Percentiles rank a stretch among this genome's conserved stretches.
Conservation (phyloP, 2,329 filamentous ascomycete species). For the Aspergillus pseudoviridinutans region DNA sequence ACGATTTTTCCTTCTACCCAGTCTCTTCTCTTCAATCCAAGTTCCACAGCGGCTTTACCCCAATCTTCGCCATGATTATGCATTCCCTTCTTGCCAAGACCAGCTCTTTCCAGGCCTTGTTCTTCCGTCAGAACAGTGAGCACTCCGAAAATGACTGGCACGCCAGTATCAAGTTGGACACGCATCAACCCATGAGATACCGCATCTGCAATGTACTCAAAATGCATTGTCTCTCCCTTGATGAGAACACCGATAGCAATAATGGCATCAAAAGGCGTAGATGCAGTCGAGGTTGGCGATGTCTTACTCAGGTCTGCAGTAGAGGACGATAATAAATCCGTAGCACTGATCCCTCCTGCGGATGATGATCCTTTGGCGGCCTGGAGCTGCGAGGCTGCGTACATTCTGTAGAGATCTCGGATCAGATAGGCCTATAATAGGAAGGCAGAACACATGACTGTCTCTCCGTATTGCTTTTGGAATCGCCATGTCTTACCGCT, state of each 20-base stretch:
- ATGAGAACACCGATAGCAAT: slow-evolving; percentile 95
- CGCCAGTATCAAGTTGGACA: slow-evolving; percentile 80
- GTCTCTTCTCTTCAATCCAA: slow-evolving; percentile 79
- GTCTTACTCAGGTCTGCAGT: slow-evolving; percentile 62
- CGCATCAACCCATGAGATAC: slow-evolving; percentile 92
- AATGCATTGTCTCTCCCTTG: slow-evolving; percentile 99
- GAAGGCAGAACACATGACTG: background rate
- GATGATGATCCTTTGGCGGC: slow-evolving; percentile 53
- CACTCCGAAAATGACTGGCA: slow-evolving; percentile 88
- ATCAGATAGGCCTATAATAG: background rate
- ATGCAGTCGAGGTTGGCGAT: slow-evolving; percentile 29
- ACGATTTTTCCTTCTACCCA: slow-evolving; percentile 70
- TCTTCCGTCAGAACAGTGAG: slow-evolving; percentile 85
- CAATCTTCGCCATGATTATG: slow-evolving; percentile 98
- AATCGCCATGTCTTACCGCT: slow-evolving; percentile 56
- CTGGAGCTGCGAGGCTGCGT: slow-evolving; percentile 82
- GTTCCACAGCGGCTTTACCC: slow-evolving; percentile 89
- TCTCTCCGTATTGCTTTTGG: background rate
- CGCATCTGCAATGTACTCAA: slow-evolving; percentile 94
- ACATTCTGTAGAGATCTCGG: slow-evolving; percentile 56
- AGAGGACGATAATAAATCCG: slow-evolving; percentile 58
- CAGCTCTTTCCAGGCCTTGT: slow-evolving; percentile 81
- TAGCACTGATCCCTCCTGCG: slow-evolving; percentile 40
- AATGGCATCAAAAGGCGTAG: slow-evolving; percentile 78
- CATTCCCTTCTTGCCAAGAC: slow-evolving; percentile 54